These are phyloP conservation scores for Flaveria trinervia DNA, from an alignment of 129 eudicot genomes.

Conservation along the genomic window DNA sequence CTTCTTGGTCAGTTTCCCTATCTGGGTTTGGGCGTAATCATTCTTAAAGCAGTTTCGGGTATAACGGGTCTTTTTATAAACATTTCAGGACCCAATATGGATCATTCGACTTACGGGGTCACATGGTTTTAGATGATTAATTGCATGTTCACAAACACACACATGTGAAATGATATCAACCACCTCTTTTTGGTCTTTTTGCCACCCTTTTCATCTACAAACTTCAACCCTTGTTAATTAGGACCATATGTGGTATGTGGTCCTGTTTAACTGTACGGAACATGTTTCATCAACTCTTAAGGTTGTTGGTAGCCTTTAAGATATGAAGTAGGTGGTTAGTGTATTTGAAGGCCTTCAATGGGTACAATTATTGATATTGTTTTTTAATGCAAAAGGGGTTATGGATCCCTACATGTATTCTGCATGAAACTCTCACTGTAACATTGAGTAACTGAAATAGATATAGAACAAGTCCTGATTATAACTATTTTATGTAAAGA, in stretches of 20 bases:
- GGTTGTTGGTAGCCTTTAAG: slow-evolving; percentile 16
- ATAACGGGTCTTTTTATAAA: neutral
- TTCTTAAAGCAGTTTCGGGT: neutral
- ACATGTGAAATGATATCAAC: slow-evolving; percentile 22
- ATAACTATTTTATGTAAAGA: slow-evolving; percentile 17
- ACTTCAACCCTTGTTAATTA: slow-evolving; percentile 21
- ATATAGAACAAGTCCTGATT: slow-evolving; percentile 27
- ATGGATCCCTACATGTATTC: slow-evolving; percentile 10
- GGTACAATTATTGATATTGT: slow-evolving; percentile 10
- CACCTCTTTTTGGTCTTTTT: slow-evolving; percentile 16
- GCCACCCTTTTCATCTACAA: slow-evolving; percentile 30
- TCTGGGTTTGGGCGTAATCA: neutral
- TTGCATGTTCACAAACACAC: slow-evolving; percentile 13
- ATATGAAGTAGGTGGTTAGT: slow-evolving; percentile 11
- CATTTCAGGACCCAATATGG: neutral
- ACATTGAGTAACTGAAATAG: slow-evolving; percentile 20
- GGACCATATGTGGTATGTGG: slow-evolving; percentile 21
- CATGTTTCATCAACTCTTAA: slow-evolving; percentile 17
- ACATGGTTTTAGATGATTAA: slow-evolving; percentile 11
- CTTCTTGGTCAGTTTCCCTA: neutral
- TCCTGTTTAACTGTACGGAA: slow-evolving; percentile 21
- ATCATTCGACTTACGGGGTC: neutral
- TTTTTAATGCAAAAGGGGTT: neutral
- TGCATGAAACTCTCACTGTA: neutral
- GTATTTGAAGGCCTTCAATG: slow-evolving; percentile 11